phyloP scores from a whole-genome alignment of 1,139 yeast species.

The Candida dubliniensis region DNA sequence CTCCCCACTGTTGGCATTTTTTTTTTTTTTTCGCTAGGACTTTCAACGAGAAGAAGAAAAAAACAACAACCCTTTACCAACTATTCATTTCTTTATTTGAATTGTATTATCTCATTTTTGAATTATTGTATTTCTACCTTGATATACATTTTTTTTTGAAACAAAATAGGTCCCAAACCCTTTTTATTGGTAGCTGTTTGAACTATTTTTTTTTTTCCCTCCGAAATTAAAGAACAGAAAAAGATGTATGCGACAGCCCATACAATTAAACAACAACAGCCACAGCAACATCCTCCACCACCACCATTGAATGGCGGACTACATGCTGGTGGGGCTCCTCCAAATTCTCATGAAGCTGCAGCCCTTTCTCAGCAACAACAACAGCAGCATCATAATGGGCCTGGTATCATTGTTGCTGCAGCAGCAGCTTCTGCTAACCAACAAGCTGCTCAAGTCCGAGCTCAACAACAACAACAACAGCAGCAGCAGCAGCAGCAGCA shows the following conservation, averaged over 20 bases:
- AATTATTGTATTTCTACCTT: no score
- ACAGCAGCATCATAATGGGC: conserved; percentile 12
- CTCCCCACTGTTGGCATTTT: no score
- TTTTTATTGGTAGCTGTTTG: no score
- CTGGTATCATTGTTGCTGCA: conserved; percentile 15
- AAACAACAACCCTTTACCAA: no score
- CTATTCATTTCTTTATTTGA: no score
- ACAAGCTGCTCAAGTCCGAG: conserved; percentile 10
- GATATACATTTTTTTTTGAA: no score
- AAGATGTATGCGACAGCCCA: conserved; percentile 14
- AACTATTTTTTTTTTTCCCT: no score
- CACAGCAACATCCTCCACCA: conserved; percentile 12
- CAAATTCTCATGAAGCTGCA: conserved; percentile 7
- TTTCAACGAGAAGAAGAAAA: no score
- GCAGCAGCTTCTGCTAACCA: conserved; percentile 14
- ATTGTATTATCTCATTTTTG: no score
- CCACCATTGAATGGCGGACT: conserved; percentile 14
- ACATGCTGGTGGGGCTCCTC: conserved; percentile 10
- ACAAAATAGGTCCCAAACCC: no score
- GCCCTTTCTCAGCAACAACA: conserved; percentile 7
- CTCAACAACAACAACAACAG: conserved; percentile 9
- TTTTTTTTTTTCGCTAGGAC: no score
- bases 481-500: conserved; percentile 13
- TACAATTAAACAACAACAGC: conserved; percentile 9
- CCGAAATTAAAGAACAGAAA: not conserved